These are phyloP conservation scores for Extremus antarcticus DNA, from an alignment of 495 filamentous ascomycete species.

Conservation along the genomic window DNA sequence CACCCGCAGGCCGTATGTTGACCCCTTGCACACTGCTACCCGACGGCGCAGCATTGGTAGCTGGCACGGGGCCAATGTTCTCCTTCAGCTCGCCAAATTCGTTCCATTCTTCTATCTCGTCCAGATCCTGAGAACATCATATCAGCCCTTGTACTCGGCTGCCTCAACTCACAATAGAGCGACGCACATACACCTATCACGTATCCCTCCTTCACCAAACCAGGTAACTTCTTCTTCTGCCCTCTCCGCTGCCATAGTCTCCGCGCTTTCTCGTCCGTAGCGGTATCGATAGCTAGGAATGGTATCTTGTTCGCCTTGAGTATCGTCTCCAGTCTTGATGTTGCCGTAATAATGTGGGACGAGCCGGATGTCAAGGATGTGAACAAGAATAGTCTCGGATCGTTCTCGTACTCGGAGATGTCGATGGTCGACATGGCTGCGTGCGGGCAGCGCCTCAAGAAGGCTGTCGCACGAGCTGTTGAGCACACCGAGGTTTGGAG, in stretches of 20 bases:
- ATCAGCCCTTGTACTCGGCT: not conserved
- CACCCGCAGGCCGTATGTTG: conserved; percentile 7
- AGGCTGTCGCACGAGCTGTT: no score
- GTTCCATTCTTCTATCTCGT: conserved; percentile 97
- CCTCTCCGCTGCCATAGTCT: conserved; percentile 82
- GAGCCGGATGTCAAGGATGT: conserved; percentile 92
- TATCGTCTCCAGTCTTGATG: conserved; percentile 88
- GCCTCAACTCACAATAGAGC: not conserved
- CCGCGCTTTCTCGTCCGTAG: conserved; percentile 81
- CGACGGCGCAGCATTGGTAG: conserved; percentile 11
- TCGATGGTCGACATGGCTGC: no score
- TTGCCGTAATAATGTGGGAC: conserved; percentile 95
- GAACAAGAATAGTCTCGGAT: conserved; percentile 81
- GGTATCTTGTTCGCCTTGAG: conserved; percentile 88
- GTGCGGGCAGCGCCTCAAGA: no score
- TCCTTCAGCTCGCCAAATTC: conserved; percentile 92
- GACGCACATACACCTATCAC: conserved; percentile 66
- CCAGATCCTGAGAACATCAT: conserved; percentile 55
- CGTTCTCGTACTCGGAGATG: conserved; percentile 52
- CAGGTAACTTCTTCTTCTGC: conserved; percentile 70
- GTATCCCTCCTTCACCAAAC: conserved; percentile 74
- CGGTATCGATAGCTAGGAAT: conserved; percentile 85
- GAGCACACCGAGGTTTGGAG: no score
- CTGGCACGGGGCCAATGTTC: conserved; percentile 45
- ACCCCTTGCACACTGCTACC: conserved; percentile 9